A percentile compares a stretch with the other conserved stretches of the same genome.
Conservation (phyloP, 371 early-diverging fungal species). For the Saksenaea vasiformis region DNA sequence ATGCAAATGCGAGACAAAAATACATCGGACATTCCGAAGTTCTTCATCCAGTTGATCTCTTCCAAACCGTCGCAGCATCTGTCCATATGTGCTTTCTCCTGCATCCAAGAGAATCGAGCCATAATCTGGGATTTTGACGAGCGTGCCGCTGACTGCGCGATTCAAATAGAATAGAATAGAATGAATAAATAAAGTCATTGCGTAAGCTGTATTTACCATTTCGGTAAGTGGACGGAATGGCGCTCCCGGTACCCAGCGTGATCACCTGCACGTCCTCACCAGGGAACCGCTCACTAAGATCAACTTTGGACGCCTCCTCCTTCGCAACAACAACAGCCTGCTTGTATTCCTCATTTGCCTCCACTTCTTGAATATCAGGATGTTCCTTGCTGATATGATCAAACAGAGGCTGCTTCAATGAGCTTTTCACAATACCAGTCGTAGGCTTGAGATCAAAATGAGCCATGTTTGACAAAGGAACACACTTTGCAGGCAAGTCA, state of each 20-base stretch:
- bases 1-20: constrained; percentile 98
- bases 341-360: constrained; percentile 23
- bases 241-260: constrained; percentile 96
- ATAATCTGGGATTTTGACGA: constrained; percentile 64
- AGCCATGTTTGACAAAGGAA: constrained; percentile 28
- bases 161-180: constrained; percentile 13
- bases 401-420: constrained; percentile 17
- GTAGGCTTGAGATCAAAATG: constrained; percentile 36
- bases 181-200: neutral
- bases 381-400: constrained; percentile 21
- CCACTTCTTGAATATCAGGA: constrained; percentile 19
- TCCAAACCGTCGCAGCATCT: constrained; percentile 84
- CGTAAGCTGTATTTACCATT: constrained; percentile 69
- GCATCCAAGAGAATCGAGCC: constrained; percentile 88
- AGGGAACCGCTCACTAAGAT: constrained; percentile 29
- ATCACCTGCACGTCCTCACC: constrained; percentile 60
- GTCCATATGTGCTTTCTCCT: constrained; percentile 97
- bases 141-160: constrained; percentile 78
- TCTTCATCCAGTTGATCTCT: constrained; percentile 37
- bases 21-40: constrained; percentile 58
- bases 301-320: constrained; percentile 33
- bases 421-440: constrained; percentile 13
- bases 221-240: constrained; percentile 94
- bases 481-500: constrained; percentile 26
- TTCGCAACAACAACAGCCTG: constrained; percentile 34